Percentiles rank a stretch among this genome's conserved stretches.
Evolutionary conservation across 169 alveolate genomes (phyloP).

Genomic region (Fabrea salina): DNA sequence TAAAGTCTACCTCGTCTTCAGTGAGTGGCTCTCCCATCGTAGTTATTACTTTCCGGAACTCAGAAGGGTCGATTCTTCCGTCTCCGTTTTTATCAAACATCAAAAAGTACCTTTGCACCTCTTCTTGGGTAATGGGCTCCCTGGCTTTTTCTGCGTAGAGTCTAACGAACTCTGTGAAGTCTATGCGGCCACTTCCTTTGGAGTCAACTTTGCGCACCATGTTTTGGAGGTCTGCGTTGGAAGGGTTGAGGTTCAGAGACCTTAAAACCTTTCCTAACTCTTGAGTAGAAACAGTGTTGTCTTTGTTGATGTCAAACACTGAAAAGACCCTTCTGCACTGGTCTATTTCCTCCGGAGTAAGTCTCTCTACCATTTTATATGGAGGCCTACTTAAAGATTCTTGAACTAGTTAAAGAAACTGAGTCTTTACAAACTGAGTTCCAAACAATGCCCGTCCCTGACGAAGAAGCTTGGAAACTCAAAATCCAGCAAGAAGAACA

Average conservation of each 20-base stretch:
- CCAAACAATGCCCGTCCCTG: no score
- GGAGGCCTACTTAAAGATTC: no score
- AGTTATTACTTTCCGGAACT: slow-evolving; percentile 39
- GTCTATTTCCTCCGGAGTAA: slow-evolving; percentile 43
- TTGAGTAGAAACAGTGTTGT: slow-evolving; percentile 50
- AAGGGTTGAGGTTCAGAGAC: slow-evolving; percentile 39
- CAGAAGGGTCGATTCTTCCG: slow-evolving; percentile 48
- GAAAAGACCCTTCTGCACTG: slow-evolving; percentile 53
- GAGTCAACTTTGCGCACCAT: slow-evolving; percentile 50
- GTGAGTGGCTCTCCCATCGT: slow-evolving; percentile 50
- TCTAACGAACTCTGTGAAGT: slow-evolving; percentile 48
- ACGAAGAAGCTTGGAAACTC: no score
- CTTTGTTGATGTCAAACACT: slow-evolving; percentile 56
- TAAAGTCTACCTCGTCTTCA: slow-evolving; percentile 50
- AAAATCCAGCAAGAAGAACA: no score
- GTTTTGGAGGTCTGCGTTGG: slow-evolving; percentile 53
- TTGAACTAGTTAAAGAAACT: no score
- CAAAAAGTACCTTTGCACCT: slow-evolving; percentile 39
- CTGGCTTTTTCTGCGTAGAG: slow-evolving; percentile 49
- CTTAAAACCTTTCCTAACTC: slow-evolving; percentile 61
- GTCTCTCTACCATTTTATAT: no score
- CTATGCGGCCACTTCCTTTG: slow-evolving; percentile 41
- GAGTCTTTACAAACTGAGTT: no score
- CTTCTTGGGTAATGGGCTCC: slow-evolving; percentile 55
- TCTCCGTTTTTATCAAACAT: slow-evolving; percentile 53